Evolutionary conservation across 225 moss, liverwort and hornwort species (phyloP).

Genomic region (Pseudoscleropodium purum): DNA sequence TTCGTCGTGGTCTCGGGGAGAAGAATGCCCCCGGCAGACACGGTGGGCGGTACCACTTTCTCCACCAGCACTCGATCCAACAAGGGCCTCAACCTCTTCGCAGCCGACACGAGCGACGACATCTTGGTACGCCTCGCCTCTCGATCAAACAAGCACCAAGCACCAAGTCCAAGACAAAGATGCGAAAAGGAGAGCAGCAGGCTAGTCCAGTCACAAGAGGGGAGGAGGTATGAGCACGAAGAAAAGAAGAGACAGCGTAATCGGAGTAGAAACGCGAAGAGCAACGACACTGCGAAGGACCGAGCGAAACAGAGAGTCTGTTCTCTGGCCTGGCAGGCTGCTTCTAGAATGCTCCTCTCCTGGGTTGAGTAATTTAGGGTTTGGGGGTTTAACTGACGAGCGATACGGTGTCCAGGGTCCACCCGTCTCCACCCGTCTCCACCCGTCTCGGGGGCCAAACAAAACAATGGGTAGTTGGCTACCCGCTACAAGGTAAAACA

Average conservation of each 20-base stretch:
- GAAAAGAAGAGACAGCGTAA: background rate
- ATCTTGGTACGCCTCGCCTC: constrained; percentile 13
- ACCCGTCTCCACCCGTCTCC: too few species aligned
- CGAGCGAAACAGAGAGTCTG: background rate
- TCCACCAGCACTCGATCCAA: constrained; percentile 88
- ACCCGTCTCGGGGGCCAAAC: background rate
- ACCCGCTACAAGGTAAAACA: background rate
- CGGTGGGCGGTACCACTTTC: constrained; percentile 87
- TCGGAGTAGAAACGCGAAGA: background rate
- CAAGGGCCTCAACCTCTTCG: constrained; percentile 70
- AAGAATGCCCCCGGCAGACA: constrained; percentile 70
- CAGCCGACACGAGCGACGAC: constrained; percentile 65
- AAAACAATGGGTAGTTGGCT: background rate
- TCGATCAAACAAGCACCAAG: background rate
- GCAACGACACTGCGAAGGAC: background rate
- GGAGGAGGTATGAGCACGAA: background rate
- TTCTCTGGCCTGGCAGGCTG: background rate
- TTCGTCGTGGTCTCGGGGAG: constrained; percentile 52
- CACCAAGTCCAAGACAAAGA: background rate
- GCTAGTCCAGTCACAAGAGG: background rate
- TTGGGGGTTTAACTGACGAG: background rate
- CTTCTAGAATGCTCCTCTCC: constrained; percentile 5
- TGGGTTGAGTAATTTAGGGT: background rate
- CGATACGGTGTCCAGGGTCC: background rate
- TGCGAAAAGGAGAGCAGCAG: background rate